Evolutionary conservation across 129 eudicot species (phyloP).

Genomic region (Artemisia argyi): DNA sequence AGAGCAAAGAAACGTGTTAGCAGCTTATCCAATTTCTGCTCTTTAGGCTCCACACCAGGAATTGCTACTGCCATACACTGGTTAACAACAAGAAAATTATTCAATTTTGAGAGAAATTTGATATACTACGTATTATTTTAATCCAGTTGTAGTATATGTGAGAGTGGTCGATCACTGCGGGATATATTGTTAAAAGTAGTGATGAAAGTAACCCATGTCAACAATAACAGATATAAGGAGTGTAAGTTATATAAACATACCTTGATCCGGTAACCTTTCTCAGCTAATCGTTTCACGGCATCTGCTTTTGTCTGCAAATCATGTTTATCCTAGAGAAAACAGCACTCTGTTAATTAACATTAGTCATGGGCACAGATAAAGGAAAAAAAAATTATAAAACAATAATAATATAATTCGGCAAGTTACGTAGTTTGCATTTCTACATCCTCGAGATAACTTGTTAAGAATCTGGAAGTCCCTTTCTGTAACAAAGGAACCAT

Average conservation of each 20-base stretch:
- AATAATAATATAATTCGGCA: neutral
- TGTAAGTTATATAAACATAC: constrained; percentile 36
- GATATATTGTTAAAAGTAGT: neutral
- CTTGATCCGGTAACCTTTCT: constrained; percentile 83
- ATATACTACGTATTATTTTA: neutral
- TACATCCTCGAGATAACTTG: neutral
- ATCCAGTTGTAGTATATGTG: constrained; percentile 7
- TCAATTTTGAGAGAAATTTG: constrained; percentile 15
- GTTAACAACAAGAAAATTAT: constrained; percentile 15
- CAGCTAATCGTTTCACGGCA: constrained; percentile 57
- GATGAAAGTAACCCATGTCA: neutral
- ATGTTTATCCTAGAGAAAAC: constrained; percentile 48
- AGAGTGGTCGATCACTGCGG: constrained; percentile 6
- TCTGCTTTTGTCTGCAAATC: constrained; percentile 86
- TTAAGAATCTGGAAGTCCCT: neutral
- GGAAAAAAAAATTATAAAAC: neutral
- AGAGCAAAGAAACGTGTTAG: constrained; percentile 55
- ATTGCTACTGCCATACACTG: constrained; percentile 57
- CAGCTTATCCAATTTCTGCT: constrained; percentile 46
- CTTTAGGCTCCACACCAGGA: constrained; percentile 25
- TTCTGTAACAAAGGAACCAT: neutral
- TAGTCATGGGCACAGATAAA: neutral
- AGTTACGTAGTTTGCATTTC: no score
- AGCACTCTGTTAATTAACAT: constrained; percentile 14
- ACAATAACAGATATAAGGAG: constrained; percentile 10